phyloP scores from a whole-genome alignment of 495 filamentous ascomycete species.

The Ascobolus immersus region DNA sequence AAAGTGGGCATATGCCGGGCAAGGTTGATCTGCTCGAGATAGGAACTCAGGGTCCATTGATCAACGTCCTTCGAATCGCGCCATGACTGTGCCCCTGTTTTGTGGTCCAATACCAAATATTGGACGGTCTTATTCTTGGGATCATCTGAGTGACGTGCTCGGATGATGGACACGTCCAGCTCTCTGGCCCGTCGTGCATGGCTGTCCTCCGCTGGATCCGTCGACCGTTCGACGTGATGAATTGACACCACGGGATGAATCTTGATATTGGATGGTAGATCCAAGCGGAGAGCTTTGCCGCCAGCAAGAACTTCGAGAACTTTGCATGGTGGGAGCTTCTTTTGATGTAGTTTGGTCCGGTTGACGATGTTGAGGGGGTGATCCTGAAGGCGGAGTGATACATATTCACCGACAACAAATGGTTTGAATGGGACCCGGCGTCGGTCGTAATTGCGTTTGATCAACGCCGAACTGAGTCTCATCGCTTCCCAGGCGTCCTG shows the following conservation, averaged over 20 bases:
- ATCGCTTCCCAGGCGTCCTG: too few species aligned
- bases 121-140: too few species aligned
- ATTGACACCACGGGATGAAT: conserved; percentile 1
- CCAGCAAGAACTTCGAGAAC: not conserved
- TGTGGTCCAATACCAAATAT: too few species aligned
- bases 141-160: too few species aligned
- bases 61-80: too few species aligned
- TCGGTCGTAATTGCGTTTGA: not conserved
- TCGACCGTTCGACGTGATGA: not conserved
- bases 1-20: too few species aligned
- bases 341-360: not conserved
- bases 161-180: too few species aligned
- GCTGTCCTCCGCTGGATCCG: not conserved
- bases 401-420: not conserved
- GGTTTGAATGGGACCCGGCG: not conserved
- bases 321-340: conserved; percentile 1
- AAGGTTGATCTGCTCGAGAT: too few species aligned
- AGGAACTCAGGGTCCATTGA: too few species aligned
- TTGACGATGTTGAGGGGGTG: not conserved
- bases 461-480: too few species aligned
- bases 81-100: too few species aligned
- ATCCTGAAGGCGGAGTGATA: not conserved
- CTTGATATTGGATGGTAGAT: not conserved
- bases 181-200: too few species aligned
- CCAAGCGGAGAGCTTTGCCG: not conserved